Base-by-base conservation (phyloP, 2,329 filamentous ascomycete genomes). In the Ophiocordyceps australis region DNA sequence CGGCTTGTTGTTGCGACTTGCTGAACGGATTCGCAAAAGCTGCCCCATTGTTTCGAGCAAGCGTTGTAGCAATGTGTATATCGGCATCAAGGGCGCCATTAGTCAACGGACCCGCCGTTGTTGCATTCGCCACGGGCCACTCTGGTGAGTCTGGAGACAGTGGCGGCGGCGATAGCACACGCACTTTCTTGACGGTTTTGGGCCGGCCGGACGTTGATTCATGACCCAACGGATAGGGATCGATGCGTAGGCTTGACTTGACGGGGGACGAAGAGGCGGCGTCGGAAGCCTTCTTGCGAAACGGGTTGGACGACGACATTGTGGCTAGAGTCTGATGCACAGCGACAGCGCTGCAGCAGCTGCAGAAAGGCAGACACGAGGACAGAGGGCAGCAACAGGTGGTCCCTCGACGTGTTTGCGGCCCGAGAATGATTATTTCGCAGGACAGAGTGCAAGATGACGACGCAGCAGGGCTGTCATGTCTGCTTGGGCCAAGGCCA, bases 151-250 rank as follows among this genome's bases (percentile, higher is more conserved):
- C 63, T 35, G 65, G 62, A 9, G 62, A 63, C n/a, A 62, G 59
- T 4, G 68, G 67, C 30, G 67, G 68, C 26, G 70, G 70, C 22
- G 68, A 73, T 41, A 73, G 60, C 7, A 75, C 64, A 39, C 73
- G 67, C 32, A 79, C 74, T 39, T 67, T 75, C 50, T 77, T 76
- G 31, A 65, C 57, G 20, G 67, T 55, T 54, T 63, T 78, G 21
- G 46, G 43, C 35, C 49, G 60, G 25, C 19, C 17, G 25, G 26
- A 23, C 5, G n/a, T n/a, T n/a, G n/a, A n/a, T n/a, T n/a, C n/a
- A n/a, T n/a, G n/a, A n/a, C n/a, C n/a, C n/a, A n/a, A n/a, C 29
- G 29, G 17, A 27, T 24, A 8, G 27, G 27, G 16, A n/a, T 26
- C 22, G 27, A 22, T 28, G 29, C 35, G 33, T 14, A 36, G 20